Evolutionary conservation across 768 basidiomycete species (phyloP).

Genomic region (Candolleomyces aberdarensis): DNA sequence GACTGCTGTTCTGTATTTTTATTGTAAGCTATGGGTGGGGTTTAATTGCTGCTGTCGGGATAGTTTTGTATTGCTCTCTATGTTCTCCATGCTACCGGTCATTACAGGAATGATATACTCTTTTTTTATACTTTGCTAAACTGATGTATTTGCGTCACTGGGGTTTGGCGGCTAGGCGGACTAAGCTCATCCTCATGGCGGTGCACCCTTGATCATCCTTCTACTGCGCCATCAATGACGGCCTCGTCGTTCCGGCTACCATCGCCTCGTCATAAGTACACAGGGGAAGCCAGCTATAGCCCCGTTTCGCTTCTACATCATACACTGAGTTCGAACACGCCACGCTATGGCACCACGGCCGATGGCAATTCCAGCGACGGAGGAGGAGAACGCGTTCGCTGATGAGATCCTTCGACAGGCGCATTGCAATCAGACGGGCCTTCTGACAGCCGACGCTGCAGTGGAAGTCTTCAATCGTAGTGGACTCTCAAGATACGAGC

Average conservation of each 20-base stretch:
- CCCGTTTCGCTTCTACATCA: neutral
- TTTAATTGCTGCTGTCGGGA: too few species aligned
- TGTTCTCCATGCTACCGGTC: too few species aligned
- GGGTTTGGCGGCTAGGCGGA: too few species aligned
- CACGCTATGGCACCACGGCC: slow-evolving; percentile 2
- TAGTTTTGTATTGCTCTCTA: too few species aligned
- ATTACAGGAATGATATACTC: too few species aligned
- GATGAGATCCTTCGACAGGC: slow-evolving; percentile 24
- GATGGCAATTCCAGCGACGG: slow-evolving; percentile 16
- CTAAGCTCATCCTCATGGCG: neutral
- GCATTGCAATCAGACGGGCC: slow-evolving; percentile 20
- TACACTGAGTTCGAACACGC: neutral
- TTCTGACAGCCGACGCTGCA: slow-evolving; percentile 18
- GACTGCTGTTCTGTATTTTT: too few species aligned
- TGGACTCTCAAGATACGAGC: slow-evolving; percentile 10
- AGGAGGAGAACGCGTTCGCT: slow-evolving; percentile 29
- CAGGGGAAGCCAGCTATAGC: too few species aligned
- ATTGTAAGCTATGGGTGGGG: too few species aligned
- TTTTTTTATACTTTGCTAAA: too few species aligned
- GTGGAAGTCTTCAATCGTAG: slow-evolving; percentile 15
- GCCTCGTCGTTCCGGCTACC: neutral
- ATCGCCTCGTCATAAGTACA: neutral
- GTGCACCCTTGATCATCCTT: neutral
- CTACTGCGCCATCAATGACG: neutral
- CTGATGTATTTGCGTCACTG: too few species aligned